Base-by-base conservation (phyloP, 148 eudicot genomes). In the Rhododendron simsii region DNA sequence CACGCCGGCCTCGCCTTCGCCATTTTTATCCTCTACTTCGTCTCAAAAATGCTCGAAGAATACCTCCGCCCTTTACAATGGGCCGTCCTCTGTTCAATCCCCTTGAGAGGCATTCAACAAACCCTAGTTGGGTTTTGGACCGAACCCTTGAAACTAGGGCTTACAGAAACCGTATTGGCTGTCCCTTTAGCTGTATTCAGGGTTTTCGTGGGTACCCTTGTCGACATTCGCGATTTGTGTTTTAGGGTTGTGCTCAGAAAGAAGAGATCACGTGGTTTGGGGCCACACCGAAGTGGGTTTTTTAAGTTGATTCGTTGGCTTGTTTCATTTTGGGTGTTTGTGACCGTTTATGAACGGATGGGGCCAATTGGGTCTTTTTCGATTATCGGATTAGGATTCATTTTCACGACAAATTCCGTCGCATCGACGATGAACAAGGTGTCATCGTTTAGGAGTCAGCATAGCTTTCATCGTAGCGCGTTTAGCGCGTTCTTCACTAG, bases 1-100 rank as follows among this genome's bases (percentile, higher is more conserved):
- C 98, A 97, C 84, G 98, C 90, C 0, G 96, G 95, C 18, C 92
- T 95, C 47, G 93, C 94, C 10, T 93, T 95, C 86, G 81, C 96
- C 23, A 87, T 95, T 50, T 87, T 97, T 78, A 86, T 91, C 41
- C 87, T 94, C 0, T 97, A 90, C 81, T 96, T 93, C 45, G 95
- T 95, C 5, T 90, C 89, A 69, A 93, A 91, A 15, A 86, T 97
- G 30, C 92, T 97, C 4, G 98, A 97, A 84, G 94, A 91, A 44
- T 97, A 93, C 84, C 88, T 95, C 2, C 88, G 99, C 35, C 99
- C 99, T 8, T 87, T 97, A 20, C 91, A 91, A 45, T 97, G 98
- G 99, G 99, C 98, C 6, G 92, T 95, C 21, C 90, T 97, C 35
- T 95, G 98, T 79, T 97, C 98, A 4, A 94, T 97, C 69, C 98